Percentiles rank a stretch among this genome's conserved stretches.
Conservation (phyloP, 768 basidiomycete genomes). For the Rhizopogon vesiculosus region DNA sequence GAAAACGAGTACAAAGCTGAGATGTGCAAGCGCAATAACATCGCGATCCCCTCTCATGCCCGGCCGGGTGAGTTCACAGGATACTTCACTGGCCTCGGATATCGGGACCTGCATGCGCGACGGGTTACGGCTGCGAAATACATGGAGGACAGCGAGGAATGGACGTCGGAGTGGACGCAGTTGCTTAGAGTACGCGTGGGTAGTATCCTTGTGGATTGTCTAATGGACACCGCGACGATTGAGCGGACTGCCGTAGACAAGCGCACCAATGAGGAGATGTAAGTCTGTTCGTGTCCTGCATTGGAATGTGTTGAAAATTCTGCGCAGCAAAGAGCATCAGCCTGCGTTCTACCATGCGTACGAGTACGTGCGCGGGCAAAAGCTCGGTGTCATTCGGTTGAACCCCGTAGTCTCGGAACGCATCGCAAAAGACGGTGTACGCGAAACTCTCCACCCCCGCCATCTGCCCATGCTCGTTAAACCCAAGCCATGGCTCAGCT, state of each 20-base stretch:
- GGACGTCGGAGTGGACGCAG: constrained; percentile 85
- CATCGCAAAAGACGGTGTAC: constrained; percentile 68
- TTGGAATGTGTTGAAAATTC: constrained; percentile 3
- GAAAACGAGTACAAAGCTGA: constrained; percentile 90
- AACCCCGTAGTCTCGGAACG: constrained; percentile 78
- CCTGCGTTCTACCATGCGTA: constrained; percentile 91
- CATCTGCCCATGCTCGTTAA: constrained; percentile 94
- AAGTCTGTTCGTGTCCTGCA: constrained; percentile 24
- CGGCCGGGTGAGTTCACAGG: constrained; percentile 27
- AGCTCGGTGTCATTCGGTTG: constrained; percentile 86
- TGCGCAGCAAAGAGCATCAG: constrained; percentile 64
- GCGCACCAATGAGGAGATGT: constrained; percentile 57
- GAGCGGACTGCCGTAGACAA: constrained; percentile 54
- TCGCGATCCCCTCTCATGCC: constrained; percentile 38
- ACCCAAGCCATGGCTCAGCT: constrained; percentile 81
- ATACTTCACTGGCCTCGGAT: constrained; percentile 58
- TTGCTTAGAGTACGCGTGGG: constrained; percentile 72
- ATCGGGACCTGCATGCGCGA: constrained; percentile 56
- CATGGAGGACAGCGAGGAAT: constrained; percentile 60
- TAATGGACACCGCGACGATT: constrained; percentile 84
- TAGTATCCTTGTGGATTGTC: constrained; percentile 71
- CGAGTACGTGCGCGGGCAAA: constrained; percentile 90
- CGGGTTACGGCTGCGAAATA: constrained; percentile 62
- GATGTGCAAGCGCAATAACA: constrained; percentile 63
- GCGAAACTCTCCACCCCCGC: constrained; percentile 79